These are phyloP conservation scores for Oryza glaberrima DNA, from an alignment of 176 grass and related monocot genomes.

Conservation along the genomic window DNA sequence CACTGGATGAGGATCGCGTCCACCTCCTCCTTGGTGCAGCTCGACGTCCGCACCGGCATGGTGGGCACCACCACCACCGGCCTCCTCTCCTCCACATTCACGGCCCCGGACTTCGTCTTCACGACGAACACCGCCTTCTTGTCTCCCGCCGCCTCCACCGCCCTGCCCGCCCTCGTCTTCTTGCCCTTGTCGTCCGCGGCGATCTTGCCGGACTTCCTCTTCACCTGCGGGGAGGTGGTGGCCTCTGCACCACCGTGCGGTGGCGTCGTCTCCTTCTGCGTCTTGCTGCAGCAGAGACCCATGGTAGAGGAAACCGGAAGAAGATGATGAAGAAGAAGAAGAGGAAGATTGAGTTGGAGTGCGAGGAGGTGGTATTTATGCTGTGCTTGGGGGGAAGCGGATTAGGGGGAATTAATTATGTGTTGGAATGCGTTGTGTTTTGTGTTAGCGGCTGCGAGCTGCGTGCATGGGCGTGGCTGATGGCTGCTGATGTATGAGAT, in stretches of 20 bases:
- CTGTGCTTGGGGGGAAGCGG: conserved; percentile 24
- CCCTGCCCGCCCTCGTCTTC: conserved; percentile 14
- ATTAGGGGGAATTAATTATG: conserved; percentile 37
- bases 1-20: conserved; percentile 93
- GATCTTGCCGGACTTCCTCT: conserved; percentile 33
- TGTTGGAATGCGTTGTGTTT: conserved; percentile 3
- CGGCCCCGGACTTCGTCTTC: conserved; percentile 24
- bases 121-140: conserved; percentile 61
- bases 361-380: conserved; percentile 49
- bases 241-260: neutral
- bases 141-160: neutral
- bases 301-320: conserved; percentile 35
- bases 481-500: neutral
- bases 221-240: neutral
- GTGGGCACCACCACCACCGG: conserved; percentile 14
- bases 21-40: conserved; percentile 89
- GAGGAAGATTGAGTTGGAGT: neutral
- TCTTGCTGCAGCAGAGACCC: conserved; percentile 96
- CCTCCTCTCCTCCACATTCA: neutral
- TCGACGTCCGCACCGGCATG: conserved; percentile 63
- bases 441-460: conserved; percentile 16
- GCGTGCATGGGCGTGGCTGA: conserved; percentile 29
- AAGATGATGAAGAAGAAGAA: neutral
- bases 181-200: conserved; percentile 37
- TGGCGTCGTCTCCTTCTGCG: conserved; percentile 39